Evolutionary conservation across 371 early-diverging fungal genomes (phyloP).

Genomic region (Syncephalastrum monosporum): DNA sequence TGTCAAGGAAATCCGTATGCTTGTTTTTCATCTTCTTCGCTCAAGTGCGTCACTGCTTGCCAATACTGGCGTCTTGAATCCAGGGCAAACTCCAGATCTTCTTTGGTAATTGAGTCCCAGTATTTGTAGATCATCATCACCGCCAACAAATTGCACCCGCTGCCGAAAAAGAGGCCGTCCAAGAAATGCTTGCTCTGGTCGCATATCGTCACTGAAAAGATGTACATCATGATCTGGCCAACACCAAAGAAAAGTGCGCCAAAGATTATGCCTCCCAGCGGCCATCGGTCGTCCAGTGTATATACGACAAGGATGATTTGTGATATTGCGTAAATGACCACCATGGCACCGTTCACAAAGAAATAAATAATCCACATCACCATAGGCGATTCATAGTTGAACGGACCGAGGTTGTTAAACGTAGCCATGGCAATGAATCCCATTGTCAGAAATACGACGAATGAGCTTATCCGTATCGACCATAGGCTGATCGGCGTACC

Average conservation of each 20-base stretch:
- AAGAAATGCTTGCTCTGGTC: conserved; percentile 81
- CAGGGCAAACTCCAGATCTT: conserved; percentile 89
- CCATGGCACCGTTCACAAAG: conserved; percentile 66
- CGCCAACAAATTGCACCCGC: conserved; percentile 73
- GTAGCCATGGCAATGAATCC: conserved; percentile 77
- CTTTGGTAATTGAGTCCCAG: conserved; percentile 94
- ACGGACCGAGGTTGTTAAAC: conserved; percentile 63
- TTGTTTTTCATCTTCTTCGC: conserved; percentile 9
- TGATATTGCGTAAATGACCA: conserved; percentile 72
- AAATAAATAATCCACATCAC: conserved; percentile 76
- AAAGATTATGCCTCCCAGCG: conserved; percentile 78
- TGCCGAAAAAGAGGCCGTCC: conserved; percentile 89
- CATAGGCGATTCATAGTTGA: conserved; percentile 59
- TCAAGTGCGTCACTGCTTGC: conserved; percentile 7
- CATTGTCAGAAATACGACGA: conserved; percentile 60
- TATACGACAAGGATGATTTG: conserved; percentile 83
- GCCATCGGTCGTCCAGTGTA: conserved; percentile 90
- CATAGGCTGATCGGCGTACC: conserved; percentile 73
- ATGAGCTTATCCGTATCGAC: conserved; percentile 71
- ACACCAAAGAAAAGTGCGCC: conserved; percentile 73
- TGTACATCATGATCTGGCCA: conserved; percentile 70
- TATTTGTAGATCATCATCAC: conserved; percentile 97
- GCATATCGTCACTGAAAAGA: conserved; percentile 71
- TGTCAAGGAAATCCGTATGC: too few relatives aligned
- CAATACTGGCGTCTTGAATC: conserved; percentile 57